These are phyloP conservation scores for Suhomyces sp. DNA, from an alignment of 805 yeast genomes.

Conservation along the genomic window DNA sequence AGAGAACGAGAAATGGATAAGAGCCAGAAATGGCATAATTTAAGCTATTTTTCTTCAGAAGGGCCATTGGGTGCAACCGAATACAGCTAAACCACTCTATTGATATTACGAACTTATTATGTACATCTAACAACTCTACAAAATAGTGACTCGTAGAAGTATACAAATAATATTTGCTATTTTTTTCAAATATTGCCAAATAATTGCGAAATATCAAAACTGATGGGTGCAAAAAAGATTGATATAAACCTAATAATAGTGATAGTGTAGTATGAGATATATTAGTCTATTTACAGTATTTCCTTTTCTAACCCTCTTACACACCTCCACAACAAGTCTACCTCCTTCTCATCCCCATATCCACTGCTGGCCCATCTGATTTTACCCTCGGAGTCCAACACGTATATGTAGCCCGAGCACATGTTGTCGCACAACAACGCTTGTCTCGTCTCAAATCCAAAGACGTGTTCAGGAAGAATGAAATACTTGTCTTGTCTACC, in stretches of 20 bases:
- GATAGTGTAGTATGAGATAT: no score
- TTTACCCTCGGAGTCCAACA: slow-evolving; percentile 69
- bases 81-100: no score
- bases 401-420: slow-evolving; percentile 78
- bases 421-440: slow-evolving; percentile 65
- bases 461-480: slow-evolving; percentile 57
- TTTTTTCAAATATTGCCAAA: neutral
- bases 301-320: slow-evolving; percentile 60
- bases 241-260: no score
- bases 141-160: no score
- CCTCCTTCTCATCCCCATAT: slow-evolving; percentile 65
- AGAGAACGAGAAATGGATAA: no score
- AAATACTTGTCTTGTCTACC: slow-evolving; percentile 58
- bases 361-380: slow-evolving; percentile 95
- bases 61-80: no score
- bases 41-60: no score
- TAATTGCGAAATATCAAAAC: neutral
- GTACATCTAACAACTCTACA: no score
- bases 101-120: no score
- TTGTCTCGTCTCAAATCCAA: slow-evolving; percentile 56
- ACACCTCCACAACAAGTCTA: slow-evolving; percentile 59
- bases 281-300: slow-evolving; percentile 6
- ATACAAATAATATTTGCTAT: no score
- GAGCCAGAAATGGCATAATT: no score
- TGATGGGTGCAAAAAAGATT: neutral